These are phyloP conservation scores for Cicer cuneatum DNA, from an alignment of 306 rosid species.

Conservation along the genomic window DNA sequence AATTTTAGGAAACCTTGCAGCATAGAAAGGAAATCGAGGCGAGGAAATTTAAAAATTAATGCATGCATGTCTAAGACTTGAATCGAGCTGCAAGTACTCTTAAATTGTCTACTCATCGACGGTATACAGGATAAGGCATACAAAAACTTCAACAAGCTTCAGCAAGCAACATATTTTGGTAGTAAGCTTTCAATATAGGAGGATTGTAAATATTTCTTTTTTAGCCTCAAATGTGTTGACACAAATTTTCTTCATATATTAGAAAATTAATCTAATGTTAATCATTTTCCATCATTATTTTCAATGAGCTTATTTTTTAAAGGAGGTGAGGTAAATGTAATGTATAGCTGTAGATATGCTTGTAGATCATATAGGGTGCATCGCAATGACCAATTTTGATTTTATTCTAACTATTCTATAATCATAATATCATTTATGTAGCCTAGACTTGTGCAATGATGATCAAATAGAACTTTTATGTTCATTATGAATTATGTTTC, in stretches of 20 bases:
- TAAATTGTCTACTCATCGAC: constrained; percentile 12
- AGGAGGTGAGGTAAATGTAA: constrained; percentile 4
- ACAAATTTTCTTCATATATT: neutral
- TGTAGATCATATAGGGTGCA: neutral
- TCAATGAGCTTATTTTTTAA: constrained; percentile 5
- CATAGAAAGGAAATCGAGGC: constrained; percentile 42
- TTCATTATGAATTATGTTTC: neutral
- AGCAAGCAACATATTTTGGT: constrained; percentile 39
- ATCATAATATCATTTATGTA: too few relatives aligned
- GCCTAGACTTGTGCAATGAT: too few relatives aligned
- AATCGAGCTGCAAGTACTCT: constrained; percentile 33
- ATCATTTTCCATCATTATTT: constrained; percentile 2
- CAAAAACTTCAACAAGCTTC: constrained; percentile 31
- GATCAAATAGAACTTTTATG: neutral
- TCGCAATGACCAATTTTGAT: too few relatives aligned
- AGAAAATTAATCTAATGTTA: neutral
- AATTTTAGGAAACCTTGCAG: constrained; percentile 57
- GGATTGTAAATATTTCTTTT: neutral
- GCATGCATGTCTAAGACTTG: constrained; percentile 2
- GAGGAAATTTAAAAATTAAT: constrained; percentile 43
- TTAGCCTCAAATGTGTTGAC: constrained; percentile 4
- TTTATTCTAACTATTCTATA: too few relatives aligned
- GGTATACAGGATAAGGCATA: constrained; percentile 10
- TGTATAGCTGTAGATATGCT: neutral
- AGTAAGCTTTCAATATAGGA: constrained; percentile 38